Base-by-base conservation (phyloP, 2,329 filamentous ascomycete species). In the Beauveria sp. region DNA sequence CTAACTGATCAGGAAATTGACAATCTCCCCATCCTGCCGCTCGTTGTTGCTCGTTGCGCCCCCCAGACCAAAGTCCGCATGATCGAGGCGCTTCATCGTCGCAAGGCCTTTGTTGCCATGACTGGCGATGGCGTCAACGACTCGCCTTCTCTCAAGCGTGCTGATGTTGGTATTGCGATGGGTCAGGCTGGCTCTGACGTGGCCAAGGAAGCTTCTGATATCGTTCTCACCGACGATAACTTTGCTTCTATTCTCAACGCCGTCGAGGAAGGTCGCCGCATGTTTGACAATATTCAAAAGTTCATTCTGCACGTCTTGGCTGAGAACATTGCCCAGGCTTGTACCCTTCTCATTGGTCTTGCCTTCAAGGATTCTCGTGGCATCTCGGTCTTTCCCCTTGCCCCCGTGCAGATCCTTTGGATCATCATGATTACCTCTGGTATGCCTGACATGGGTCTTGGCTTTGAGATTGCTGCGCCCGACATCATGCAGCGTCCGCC, bases 361-460 rank as follows among this genome's bases (percentile, higher is more conserved):
- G 84, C 77, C 0, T 90, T 91, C 75, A 90, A 90, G 73, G 88
- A 90, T 64, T 66, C 70, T 4, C 77, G 76, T 16, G 77, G 80
- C 1, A 73, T 88, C 26, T 90, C 87, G 0, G 86, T 90, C 5
- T 91, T 90, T 68, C 87, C 87, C 0, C 78, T 91, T 16, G 79
- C 86, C 0, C 88, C 88, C 0, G 85, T 91, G n/a, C 84, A 91
- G 66, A 89, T 91, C 64, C 78, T 91, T 47, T 91, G 87, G 88
- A 86, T 91, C 63, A 91, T 90, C 67, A 90, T 91, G 87, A 81
- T 91, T 60, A 91, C 88, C 0, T 89, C 86, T 37, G 85, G 84
- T 54, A 79, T 90, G 68, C 87, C 88, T 3, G 88, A 90, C 64
- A 90, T 91, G 85, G 88, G 87, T 63, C 79, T 91, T 3, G 87